A percentile compares a stretch with the other conserved stretches of the same genome.
Evolutionary conservation across 805 yeast species (phyloP).

Genomic region (Sugiyamaella boreocaroliniensis): DNA sequence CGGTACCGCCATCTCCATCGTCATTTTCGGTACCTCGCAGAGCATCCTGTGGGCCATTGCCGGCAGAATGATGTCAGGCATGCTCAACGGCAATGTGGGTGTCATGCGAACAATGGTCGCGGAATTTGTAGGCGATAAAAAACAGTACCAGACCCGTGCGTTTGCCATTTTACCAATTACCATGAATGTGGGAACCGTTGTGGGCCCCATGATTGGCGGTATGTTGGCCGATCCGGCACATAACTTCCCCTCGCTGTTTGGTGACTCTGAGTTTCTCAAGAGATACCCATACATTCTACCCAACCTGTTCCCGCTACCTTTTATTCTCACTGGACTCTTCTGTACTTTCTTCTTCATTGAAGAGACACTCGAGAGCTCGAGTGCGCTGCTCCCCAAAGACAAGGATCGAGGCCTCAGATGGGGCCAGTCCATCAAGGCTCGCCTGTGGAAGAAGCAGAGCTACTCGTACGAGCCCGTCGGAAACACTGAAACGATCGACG

Average conservation of each 20-base stretch:
- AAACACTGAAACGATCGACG: constrained; percentile 4
- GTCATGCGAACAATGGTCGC: constrained; percentile 59
- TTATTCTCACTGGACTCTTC: constrained; percentile 26
- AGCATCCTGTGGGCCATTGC: constrained; percentile 46
- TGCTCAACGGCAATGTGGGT: constrained; percentile 55
- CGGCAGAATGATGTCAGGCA: constrained; percentile 50
- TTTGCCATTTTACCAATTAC: constrained; percentile 53
- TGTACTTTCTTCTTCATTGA: constrained; percentile 20
- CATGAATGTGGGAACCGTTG: constrained; percentile 51
- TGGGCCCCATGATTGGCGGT: constrained; percentile 56
- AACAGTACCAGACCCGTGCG: constrained; percentile 55
- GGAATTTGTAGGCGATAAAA: constrained; percentile 46
- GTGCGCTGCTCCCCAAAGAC: constrained; percentile 11
- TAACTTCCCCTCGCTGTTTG: constrained; percentile 25
- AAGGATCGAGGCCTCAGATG: constrained; percentile 17
- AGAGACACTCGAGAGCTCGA: constrained; percentile 18
- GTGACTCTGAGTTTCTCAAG: constrained; percentile 20
- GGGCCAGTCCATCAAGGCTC: constrained; percentile 16
- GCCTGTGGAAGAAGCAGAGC: not conserved
- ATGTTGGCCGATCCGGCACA: constrained; percentile 42
- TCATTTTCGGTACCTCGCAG: constrained; percentile 48
- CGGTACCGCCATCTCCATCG: constrained; percentile 46
- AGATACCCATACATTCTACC: constrained; percentile 47
- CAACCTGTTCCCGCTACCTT: constrained; percentile 40
- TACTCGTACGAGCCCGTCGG: constrained; percentile 3